Evolutionary conservation across 768 basidiomycete genomes (phyloP).

Genomic region (Lentinula detonsa): DNA sequence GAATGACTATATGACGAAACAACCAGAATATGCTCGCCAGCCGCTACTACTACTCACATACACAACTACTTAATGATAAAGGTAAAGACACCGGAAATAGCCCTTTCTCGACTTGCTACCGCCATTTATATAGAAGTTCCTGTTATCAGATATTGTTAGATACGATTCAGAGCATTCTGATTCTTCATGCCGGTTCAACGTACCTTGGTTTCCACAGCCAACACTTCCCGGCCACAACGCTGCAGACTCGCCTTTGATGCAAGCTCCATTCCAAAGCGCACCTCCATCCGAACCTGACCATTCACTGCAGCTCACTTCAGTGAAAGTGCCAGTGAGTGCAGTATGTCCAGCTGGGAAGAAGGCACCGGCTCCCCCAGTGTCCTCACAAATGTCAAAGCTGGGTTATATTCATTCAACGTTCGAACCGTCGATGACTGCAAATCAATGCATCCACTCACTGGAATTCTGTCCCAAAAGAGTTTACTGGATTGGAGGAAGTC

Average conservation of each 20-base stretch:
- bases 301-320: slow-evolving; percentile 49
- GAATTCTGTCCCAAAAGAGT: slow-evolving; percentile 37
- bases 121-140: background rate
- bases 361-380: slow-evolving; percentile 41
- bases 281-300: slow-evolving; percentile 52
- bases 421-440: no score
- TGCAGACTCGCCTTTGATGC: slow-evolving; percentile 45
- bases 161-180: background rate
- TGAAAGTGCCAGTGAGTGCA: slow-evolving; percentile 49
- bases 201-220: slow-evolving; percentile 52
- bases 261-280: slow-evolving; percentile 41
- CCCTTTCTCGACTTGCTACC: no score
- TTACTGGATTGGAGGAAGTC: slow-evolving; percentile 30
- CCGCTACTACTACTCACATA: no score
- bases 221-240: slow-evolving; percentile 40
- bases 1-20: no score
- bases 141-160: background rate
- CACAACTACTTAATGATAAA: no score
- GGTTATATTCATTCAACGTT: background rate
- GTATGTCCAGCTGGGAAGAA: slow-evolving; percentile 57
- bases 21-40: no score
- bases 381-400: slow-evolving; percentile 59
- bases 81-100: no score
- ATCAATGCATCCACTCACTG: slow-evolving; percentile 31
- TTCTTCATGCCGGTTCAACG: background rate